phyloP scores from a whole-genome alignment of 2,329 filamentous ascomycete genomes.

The Aspergillus eucalypticola region DNA sequence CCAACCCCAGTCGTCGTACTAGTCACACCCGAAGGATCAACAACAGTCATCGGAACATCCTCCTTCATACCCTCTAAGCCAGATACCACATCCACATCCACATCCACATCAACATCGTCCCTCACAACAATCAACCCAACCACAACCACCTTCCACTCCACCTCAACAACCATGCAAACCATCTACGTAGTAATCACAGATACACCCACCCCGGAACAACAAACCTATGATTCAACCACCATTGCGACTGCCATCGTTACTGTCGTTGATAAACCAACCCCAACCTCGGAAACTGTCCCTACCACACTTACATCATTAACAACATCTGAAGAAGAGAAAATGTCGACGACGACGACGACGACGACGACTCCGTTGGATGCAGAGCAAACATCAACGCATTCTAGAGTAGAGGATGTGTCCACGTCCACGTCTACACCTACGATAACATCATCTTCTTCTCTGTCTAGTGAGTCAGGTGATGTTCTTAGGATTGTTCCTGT shows the following conservation, averaged over 20 bases:
- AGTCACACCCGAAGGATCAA: conserved; percentile 7
- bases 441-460: background rate
- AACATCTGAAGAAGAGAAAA: background rate
- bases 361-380: background rate
- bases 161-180: conserved; percentile 6
- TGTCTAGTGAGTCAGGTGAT: background rate
- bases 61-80: background rate
- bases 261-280: too few relatives aligned
- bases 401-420: background rate
- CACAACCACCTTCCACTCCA: conserved; percentile 1
- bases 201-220: conserved; percentile 1
- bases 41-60: background rate
- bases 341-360: background rate
- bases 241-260: background rate
- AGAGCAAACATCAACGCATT: background rate
- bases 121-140: background rate
- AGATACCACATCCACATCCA: background rate
- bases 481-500: conserved; percentile 16
- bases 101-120: background rate
- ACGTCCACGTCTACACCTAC: background rate
- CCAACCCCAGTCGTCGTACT: conserved; percentile 9
- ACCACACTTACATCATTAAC: background rate
- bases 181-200: background rate
- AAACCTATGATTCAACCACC: background rate
- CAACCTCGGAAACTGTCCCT: background rate